Evolutionary conservation across 768 basidiomycete genomes (phyloP).

Genomic region (Phlebiopsis flavidoalba): DNA sequence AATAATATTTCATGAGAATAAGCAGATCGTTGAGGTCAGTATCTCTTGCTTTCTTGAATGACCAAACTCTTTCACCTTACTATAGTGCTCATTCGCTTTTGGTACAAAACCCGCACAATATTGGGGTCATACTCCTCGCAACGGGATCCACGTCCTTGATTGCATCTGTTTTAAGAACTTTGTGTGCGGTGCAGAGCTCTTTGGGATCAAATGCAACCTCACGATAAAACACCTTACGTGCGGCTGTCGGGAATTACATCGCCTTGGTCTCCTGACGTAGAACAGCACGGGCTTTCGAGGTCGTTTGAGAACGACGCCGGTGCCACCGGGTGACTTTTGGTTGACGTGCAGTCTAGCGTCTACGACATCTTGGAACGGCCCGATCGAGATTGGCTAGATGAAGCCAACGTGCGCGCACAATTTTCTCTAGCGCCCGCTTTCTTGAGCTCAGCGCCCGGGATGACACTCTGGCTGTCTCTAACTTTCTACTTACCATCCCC

Average conservation of each 20-base stretch:
- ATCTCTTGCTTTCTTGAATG: too few relatives aligned
- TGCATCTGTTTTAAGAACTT: not conserved
- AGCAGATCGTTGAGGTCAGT: too few relatives aligned
- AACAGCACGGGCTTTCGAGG: not conserved
- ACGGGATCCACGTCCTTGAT: not conserved
- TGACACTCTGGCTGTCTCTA: not conserved
- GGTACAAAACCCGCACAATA: too few relatives aligned
- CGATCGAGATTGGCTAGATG: not conserved
- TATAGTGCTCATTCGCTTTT: too few relatives aligned
- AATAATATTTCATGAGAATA: too few relatives aligned
- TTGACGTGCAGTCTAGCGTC: not conserved
- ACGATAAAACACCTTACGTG: not conserved
- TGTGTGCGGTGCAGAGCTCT: not conserved
- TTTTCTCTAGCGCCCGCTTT: not conserved
- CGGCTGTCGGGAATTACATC: not conserved
- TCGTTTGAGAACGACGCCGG: not conserved
- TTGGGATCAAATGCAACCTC: not conserved
- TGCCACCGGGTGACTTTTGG: not conserved
- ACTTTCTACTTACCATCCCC: not conserved
- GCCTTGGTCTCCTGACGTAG: not conserved
- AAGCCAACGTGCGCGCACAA: conserved; percentile 1
- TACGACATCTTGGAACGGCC: not conserved
- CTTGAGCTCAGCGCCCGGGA: not conserved
- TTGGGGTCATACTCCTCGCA: not conserved
- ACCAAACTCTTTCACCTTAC: too few relatives aligned